These are phyloP conservation scores for Talaromyces pinophilus DNA, from an alignment of 2,329 filamentous ascomycete genomes.

Conservation along the genomic window DNA sequence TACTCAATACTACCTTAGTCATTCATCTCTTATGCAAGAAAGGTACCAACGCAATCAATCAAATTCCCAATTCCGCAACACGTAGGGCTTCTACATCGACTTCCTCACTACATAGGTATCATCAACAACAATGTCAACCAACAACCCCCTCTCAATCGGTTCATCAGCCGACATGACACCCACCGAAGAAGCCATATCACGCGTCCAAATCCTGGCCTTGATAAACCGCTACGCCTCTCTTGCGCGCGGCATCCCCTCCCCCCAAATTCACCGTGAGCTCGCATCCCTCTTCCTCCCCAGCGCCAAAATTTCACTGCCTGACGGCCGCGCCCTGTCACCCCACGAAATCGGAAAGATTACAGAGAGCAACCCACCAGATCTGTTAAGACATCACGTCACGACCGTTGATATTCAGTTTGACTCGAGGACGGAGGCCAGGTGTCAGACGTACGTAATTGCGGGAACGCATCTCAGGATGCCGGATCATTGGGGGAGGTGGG, in stretches of 20 bases:
- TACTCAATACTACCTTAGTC: too few relatives aligned
- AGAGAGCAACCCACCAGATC: not conserved
- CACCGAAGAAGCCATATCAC: not conserved
- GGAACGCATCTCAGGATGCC: slow-evolving; percentile 14
- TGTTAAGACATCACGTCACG: not conserved
- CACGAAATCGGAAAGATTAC: not conserved
- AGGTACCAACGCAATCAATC: too few relatives aligned
- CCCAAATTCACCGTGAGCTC: not conserved
- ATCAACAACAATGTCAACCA: not conserved
- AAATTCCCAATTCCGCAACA: too few relatives aligned
- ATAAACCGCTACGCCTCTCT: not conserved
- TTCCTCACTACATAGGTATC: too few relatives aligned
- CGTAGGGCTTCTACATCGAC: too few relatives aligned
- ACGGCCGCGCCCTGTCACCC: not conserved
- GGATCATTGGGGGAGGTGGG: slow-evolving; percentile 10
- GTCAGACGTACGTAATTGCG: slow-evolving; percentile 5
- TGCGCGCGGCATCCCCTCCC: not conserved
- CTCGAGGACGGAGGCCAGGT: not conserved
- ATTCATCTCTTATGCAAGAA: too few relatives aligned
- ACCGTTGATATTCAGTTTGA: not conserved
- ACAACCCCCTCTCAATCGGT: not conserved
- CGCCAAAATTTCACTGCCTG: not conserved
- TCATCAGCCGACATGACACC: not conserved
- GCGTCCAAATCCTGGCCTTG: not conserved
- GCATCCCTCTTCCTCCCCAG: not conserved